Base-by-base conservation (phyloP, 2,329 filamentous ascomycete genomes). In the Lecanosticta acicola region DNA sequence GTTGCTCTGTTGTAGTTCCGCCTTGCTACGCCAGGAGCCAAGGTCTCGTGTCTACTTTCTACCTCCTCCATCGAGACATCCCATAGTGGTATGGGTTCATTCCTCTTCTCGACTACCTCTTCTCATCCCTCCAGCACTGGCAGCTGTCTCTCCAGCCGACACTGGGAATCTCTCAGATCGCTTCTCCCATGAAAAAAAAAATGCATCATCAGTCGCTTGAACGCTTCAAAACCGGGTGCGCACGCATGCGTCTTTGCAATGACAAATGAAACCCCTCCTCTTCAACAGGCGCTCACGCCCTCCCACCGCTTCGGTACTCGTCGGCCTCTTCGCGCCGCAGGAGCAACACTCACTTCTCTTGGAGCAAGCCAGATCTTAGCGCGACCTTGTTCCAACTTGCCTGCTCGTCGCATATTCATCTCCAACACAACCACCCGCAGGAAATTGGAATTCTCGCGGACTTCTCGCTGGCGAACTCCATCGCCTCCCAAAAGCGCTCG, bases 381-480 rank as follows among this genome's bases (percentile, higher is more conserved):
- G 51, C 73, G 70, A 16, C 78, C 77, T 13, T 74, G 69, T 50
- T 79, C 77, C 36, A 83, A 67, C 65, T 83, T 83, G 45, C 80
- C 80, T 49, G 70, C 71, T 35, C 79, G 73, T 32, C 79, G 73
- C 80, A 83, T 83, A 61, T 83, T 82, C 79, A 83, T 81, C 64
- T 83, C 80, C 39, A 83, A 68, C 9, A 83, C 80, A 13, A 82
- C 78, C 53, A 83, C 74, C 29, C 80, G 74, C 38, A 83, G 64
- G 59, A 83, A 83, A 57, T 83, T 74, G 53, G 75, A 71, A 61
- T 83, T 83, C 58, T 83, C 80, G 41, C 80, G 70, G 20, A 77
- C 76, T 57, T 83, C 80, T n/a, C 80, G 72, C 54, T 78, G 78
- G 9, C 78, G 74, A 13, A 73, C 69, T 9, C 45, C 54, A n/a